Evolutionary conservation across 1,284 basidiomycete genomes (phyloP), one percentile per base, ranked within the genome.

Genomic region (Ceratobasidium sp.): DNA sequence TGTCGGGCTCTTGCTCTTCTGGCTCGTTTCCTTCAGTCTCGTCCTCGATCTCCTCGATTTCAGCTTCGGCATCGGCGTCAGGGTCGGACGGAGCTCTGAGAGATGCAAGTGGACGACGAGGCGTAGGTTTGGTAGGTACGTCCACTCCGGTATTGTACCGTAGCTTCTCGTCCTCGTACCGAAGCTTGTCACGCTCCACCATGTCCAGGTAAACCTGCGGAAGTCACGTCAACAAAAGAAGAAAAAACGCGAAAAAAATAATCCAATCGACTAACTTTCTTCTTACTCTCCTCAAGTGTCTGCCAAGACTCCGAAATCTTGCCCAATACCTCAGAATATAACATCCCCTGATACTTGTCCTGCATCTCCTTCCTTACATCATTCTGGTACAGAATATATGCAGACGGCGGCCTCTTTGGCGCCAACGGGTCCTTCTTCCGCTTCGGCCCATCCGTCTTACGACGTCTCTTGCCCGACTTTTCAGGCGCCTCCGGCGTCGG

Each of bases 331-430:
- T 96, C 94, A 70, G 86, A 82, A 79, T 96, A 91, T 50, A 87
- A 82, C 74, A 94, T 82, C 11, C 83, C 82, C 2, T 93, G 91
- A 80, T 92, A 83, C 77, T 86, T 82, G 58, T 84, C 83, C 83
- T 90, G 90, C 78, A 94, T 84, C 76, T 87, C 83, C 75, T 89
- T 88, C 78, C 96, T 91, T 74, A 96, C 87, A 52, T 94, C 91
- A 81, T 98, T 98, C 82, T 98, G 97, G 87, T 93, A 99, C 78
- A 98, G 85, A 80, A 99, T 89, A 84, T 98, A 99, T 21, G 96
- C 96, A 21, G 94, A 95, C 23, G 96, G 88, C 30, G 97, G 95
- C 18, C 95, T 90, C 82, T 98, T 98, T 50, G 97, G 97, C 73
- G 95, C 95, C 80, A 95, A 92, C 43, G 95, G 95, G 80, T 99